phyloP scores from a whole-genome alignment of 2,329 filamentous ascomycete genomes.

The Blastomyces gilchristii region DNA sequence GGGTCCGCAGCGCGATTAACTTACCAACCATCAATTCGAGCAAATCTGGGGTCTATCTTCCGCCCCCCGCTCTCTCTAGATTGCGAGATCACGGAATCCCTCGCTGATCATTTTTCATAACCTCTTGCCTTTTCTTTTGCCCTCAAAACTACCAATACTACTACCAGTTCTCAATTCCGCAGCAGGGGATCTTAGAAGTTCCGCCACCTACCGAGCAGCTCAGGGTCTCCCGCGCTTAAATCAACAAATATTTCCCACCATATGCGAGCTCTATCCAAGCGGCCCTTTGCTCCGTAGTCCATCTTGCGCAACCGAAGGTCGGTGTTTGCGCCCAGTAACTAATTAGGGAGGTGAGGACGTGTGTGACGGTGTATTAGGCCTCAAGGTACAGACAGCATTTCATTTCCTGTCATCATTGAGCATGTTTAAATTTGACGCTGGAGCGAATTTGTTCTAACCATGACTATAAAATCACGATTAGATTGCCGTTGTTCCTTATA shows the following conservation, averaged over 20 bases:
- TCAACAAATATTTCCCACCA: not conserved
- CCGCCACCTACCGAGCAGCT: not conserved
- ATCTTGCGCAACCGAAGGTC: not conserved
- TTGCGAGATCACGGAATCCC: not conserved
- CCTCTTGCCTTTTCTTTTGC: not conserved
- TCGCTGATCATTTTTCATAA: not conserved
- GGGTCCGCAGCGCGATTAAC: not conserved
- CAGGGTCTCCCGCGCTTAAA: not conserved
- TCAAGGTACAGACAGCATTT: not conserved
- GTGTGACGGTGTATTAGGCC: not conserved
- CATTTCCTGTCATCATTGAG: not conserved
- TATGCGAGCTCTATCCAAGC: not conserved
- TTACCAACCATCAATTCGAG: not conserved
- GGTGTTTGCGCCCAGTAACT: not conserved
- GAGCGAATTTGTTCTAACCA: not conserved
- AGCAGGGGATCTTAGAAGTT: not conserved
- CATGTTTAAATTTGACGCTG: not conserved
- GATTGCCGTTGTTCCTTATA: not conserved
- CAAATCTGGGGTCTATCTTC: constrained; percentile 1
- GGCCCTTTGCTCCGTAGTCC: not conserved
- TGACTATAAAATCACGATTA: not conserved
- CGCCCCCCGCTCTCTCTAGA: not conserved
- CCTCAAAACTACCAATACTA: not conserved
- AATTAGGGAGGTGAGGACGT: not conserved
- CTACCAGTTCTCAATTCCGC: not conserved